Conservation (phyloP, 2,329 filamentous ascomycete genomes). For the Myriosclerotinia scirpicola region DNA sequence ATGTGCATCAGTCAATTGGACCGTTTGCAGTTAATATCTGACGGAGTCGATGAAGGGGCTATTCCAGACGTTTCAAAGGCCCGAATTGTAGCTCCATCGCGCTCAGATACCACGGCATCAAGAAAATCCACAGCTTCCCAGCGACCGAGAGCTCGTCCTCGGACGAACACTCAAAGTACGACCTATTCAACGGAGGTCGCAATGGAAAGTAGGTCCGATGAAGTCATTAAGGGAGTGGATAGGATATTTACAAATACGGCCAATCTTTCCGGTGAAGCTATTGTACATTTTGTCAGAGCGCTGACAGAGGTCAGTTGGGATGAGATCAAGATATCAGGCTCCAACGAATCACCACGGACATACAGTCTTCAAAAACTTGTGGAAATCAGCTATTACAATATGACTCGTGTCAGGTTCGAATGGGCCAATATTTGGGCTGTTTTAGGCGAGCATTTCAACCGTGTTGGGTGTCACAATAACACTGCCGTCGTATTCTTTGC, state of each 20-base stretch:
- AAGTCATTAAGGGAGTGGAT: constrained; percentile 90
- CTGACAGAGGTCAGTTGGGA: constrained; percentile 98
- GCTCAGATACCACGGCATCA: constrained; percentile 54
- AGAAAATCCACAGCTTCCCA: constrained; percentile 66
- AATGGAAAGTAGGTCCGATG: constrained; percentile 86
- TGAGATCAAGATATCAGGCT: constrained; percentile 95
- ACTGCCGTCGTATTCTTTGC: constrained; percentile 97
- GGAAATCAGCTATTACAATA: constrained; percentile 99
- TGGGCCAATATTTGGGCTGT: constrained; percentile 98
- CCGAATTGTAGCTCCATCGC: constrained; percentile 60
- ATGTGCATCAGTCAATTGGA: constrained; percentile 96
- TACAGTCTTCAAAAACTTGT: constrained; percentile 98
- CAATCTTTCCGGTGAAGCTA: constrained; percentile 88
- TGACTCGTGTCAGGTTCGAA: constrained; percentile 96
- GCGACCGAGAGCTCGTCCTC: constrained; percentile 49
- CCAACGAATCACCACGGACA: constrained; percentile 91
- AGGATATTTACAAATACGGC: constrained; percentile 96
- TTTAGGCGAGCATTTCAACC: constrained; percentile 97
- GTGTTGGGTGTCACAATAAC: constrained; percentile 94
- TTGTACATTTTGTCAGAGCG: constrained; percentile 90
- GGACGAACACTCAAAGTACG: constrained; percentile 49
- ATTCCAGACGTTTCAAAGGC: constrained; percentile 90
- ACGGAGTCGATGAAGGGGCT: constrained; percentile 88
- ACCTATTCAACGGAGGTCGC: constrained; percentile 75
- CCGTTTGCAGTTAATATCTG: constrained; percentile 89